Evolutionary conservation across 768 basidiomycete species (phyloP).

Genomic region (Serendipita vermifera): DNA sequence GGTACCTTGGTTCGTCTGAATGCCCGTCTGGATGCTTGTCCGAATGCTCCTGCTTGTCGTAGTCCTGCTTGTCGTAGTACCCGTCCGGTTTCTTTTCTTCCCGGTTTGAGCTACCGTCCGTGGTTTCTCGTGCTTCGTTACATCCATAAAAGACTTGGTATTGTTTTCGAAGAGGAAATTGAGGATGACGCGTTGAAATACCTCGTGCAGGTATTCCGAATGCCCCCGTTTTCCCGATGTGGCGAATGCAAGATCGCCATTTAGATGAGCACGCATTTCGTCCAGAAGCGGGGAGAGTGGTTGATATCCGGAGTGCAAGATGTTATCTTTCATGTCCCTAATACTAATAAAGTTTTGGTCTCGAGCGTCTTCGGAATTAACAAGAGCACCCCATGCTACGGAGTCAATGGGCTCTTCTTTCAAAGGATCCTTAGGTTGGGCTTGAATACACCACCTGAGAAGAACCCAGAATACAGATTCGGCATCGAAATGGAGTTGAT

Average conservation of each 20-base stretch:
- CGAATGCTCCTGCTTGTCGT: too few species aligned
- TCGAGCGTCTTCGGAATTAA: neutral
- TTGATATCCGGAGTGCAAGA: neutral
- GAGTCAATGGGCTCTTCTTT: neutral
- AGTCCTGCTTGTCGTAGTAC: too few species aligned
- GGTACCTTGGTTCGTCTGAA: too few species aligned
- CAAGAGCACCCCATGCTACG: neutral
- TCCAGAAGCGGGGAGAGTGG: neutral
- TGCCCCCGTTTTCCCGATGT: neutral
- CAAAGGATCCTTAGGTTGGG: neutral
- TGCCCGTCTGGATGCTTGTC: too few species aligned
- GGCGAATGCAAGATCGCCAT: neutral
- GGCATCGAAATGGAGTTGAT: neutral
- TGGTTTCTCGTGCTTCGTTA: neutral
- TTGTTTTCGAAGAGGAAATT: neutral
- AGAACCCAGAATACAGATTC: slow-evolving; percentile 1
- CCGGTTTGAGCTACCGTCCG: too few species aligned
- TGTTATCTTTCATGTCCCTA: neutral
- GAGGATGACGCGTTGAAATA: neutral
- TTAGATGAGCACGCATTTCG: neutral
- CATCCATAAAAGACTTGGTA: neutral
- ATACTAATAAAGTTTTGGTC: neutral
- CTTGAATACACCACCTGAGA: neutral
- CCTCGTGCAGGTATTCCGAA: neutral
- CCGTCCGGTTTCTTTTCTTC: too few species aligned